A percentile compares a stretch with the other conserved stretches of the same genome.
phyloP scores from a whole-genome alignment of 2,329 filamentous ascomycete species.

The Ophiostoma angusticollis region DNA sequence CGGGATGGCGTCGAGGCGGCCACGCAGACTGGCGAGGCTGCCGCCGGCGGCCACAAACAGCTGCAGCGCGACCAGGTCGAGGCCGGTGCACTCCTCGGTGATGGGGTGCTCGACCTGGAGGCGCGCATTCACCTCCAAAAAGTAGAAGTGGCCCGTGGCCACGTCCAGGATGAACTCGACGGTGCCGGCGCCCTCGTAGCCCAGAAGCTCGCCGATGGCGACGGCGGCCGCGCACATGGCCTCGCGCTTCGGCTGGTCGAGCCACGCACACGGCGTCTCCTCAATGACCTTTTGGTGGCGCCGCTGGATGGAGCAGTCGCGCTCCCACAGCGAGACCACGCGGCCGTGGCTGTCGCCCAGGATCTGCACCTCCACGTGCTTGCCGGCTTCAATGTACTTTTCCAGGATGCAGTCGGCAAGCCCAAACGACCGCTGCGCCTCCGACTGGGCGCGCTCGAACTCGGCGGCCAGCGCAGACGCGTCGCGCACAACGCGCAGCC shows the following conservation, averaged over 20 bases:
- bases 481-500: constrained; percentile 75
- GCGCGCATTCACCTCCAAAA: constrained; percentile 95
- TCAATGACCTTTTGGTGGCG: constrained; percentile 99
- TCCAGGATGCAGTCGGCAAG: constrained; percentile 95
- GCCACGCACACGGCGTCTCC: constrained; percentile 54
- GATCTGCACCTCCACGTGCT: constrained; percentile 93
- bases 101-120: constrained; percentile 98
- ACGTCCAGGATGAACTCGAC: constrained; percentile 98
- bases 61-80: constrained; percentile 92
- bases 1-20: neutral
- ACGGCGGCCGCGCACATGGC: constrained; percentile 95
- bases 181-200: constrained; percentile 95
- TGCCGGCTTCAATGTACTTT: constrained; percentile 91
- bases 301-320: constrained; percentile 97
- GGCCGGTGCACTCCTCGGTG: constrained; percentile 96
- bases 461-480: constrained; percentile 54
- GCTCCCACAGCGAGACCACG: constrained; percentile 95
- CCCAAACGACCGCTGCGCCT: constrained; percentile 96
- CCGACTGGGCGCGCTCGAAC: constrained; percentile 80
- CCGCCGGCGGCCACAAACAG: constrained; percentile 93
- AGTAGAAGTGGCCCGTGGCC: constrained; percentile 98
- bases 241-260: constrained; percentile 17
- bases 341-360: constrained; percentile 97
- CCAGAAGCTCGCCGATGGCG: constrained; percentile 79
- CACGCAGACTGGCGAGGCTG: constrained; percentile 16